Conservation (phyloP, 2,329 filamentous ascomycete genomes). For the Pochonia chlamydosporia region DNA sequence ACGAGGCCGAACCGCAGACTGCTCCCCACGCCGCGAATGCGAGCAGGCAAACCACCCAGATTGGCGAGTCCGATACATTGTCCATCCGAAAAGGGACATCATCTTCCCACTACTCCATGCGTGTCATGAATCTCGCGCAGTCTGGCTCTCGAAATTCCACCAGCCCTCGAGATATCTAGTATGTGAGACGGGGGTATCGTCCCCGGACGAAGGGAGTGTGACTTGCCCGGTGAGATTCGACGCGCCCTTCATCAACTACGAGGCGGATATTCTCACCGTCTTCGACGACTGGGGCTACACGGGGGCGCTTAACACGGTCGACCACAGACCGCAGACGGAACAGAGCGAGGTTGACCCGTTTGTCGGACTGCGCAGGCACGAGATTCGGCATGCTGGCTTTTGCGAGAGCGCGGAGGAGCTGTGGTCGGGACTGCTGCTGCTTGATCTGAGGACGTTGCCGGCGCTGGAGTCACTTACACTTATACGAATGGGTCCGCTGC, state of each 20-base stretch:
- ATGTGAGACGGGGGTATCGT: neutral
- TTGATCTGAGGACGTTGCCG: slow-evolving; percentile 2
- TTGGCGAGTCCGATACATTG: slow-evolving; percentile 9
- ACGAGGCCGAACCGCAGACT: neutral
- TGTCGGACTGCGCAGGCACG: neutral
- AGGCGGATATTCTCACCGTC: slow-evolving; percentile 9
- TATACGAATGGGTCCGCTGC: slow-evolving; percentile 5
- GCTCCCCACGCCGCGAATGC: slow-evolving; percentile 1
- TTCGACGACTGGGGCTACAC: slow-evolving; percentile 8
- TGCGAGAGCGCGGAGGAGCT: slow-evolving; percentile 5
- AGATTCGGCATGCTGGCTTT: slow-evolving; percentile 4
- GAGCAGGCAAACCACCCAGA: slow-evolving; percentile 14
- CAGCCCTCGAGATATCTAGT: neutral
- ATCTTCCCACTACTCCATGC: slow-evolving; percentile 9
- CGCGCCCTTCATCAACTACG: slow-evolving; percentile 10
- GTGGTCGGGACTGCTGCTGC: neutral
- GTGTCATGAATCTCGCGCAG: slow-evolving; percentile 5
- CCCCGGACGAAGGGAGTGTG: neutral
- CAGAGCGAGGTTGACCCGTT: neutral
- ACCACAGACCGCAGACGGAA: slow-evolving; percentile 3
- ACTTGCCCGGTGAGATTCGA: slow-evolving; percentile 3
- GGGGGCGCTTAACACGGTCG: neutral
- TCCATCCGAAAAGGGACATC: slow-evolving; percentile 6
- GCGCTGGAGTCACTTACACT: slow-evolving; percentile 5
- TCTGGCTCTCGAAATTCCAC: slow-evolving; percentile 6